Conservation (phyloP, 2,329 filamentous ascomycete genomes). For the Talaromyces pinophilus region DNA sequence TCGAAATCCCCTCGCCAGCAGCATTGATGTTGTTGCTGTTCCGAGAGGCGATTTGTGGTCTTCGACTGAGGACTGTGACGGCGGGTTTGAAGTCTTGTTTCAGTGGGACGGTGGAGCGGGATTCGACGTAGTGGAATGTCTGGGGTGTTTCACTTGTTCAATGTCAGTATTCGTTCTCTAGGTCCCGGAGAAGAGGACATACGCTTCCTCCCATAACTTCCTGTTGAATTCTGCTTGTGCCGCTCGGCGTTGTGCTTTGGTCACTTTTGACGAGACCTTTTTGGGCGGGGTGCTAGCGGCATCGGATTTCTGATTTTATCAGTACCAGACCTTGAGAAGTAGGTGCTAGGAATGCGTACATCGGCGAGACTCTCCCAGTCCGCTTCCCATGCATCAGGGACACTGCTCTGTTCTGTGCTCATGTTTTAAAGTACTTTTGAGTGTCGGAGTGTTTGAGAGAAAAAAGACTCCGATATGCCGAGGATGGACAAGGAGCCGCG, state of each 20-base stretch:
- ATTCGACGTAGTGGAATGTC: conserved; percentile 73
- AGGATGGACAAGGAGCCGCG: neutral
- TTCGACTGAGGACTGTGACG: conserved; percentile 82
- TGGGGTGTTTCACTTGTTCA: conserved; percentile 67
- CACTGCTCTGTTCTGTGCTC: conserved; percentile 52
- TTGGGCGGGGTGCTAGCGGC: conserved; percentile 41
- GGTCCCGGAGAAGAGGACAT: conserved; percentile 30
- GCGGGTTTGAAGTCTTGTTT: conserved; percentile 75
- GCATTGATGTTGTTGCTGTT: conserved; percentile 48
- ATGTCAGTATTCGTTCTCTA: neutral
- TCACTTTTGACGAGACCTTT: conserved; percentile 57
- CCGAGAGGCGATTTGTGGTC: conserved; percentile 66
- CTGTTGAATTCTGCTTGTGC: conserved; percentile 81
- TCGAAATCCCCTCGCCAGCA: conserved; percentile 46
- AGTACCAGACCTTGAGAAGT: neutral
- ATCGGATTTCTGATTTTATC: conserved; percentile 36
- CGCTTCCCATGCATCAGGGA: conserved; percentile 85
- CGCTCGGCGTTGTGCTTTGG: conserved; percentile 74
- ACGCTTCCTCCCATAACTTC: conserved; percentile 88
- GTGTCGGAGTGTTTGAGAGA: neutral
- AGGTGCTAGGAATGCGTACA: conserved; percentile 43
- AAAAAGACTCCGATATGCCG: neutral
- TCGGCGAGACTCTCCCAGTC: conserved; percentile 85
- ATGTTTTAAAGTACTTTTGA: conserved; percentile 29
- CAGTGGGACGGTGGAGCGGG: conserved; percentile 63